phyloP scores from a whole-genome alignment of 148 eudicot species.

The Drosera capensis region DNA sequence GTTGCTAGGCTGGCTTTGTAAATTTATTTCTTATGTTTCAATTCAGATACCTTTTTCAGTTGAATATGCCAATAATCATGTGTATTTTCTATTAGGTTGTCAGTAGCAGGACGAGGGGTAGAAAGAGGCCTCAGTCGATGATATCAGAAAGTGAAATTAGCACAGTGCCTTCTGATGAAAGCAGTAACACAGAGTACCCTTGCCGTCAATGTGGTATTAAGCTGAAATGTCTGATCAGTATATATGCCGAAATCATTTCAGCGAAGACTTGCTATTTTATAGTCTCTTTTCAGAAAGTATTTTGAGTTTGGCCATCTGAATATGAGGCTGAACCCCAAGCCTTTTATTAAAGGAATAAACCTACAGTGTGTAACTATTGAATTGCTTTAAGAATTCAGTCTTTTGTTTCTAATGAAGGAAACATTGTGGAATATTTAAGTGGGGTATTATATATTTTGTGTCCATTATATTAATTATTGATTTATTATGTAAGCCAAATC shows the following conservation, averaged over 20 bases:
- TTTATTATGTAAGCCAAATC: no score
- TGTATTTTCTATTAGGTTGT: constrained; percentile 30
- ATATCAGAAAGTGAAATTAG: constrained; percentile 8
- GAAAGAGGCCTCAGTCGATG: constrained; percentile 48
- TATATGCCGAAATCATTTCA: not conserved
- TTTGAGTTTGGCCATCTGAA: no score
- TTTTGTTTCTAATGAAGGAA: not conserved
- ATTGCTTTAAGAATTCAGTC: not conserved
- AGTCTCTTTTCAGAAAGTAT: no score
- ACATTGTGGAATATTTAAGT: no score
- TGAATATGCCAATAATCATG: not conserved
- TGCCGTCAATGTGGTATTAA: constrained; percentile 77
- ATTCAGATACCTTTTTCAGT: not conserved
- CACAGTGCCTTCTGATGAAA: constrained; percentile 14
- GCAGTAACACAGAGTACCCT: constrained; percentile 21
- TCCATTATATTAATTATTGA: no score
- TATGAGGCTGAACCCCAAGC: no score
- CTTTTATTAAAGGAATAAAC: no score
- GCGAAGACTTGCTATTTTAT: not conserved
- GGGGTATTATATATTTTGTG: no score
- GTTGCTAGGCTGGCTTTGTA: no score
- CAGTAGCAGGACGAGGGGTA: constrained; percentile 26
- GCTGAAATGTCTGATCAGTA: not conserved
- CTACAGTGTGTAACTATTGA: no score
- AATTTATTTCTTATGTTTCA: no score